Evolutionary conservation across 345 rosid species (phyloP), one percentile per base, ranked within the genome.

Genomic region (Acer campestre): DNA sequence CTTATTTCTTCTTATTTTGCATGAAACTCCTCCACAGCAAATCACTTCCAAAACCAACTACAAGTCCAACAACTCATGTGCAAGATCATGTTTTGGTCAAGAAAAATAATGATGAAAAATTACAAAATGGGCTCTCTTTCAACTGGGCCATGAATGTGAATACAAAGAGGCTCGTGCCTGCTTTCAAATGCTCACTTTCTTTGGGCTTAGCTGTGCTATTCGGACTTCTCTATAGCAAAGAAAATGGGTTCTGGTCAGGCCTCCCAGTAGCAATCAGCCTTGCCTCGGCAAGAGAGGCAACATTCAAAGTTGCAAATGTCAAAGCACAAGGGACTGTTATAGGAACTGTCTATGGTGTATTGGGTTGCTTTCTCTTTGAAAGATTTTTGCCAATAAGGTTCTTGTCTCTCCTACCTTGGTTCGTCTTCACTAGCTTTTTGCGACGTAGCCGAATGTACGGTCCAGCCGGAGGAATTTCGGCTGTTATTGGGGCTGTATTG

Each of bases 241-340:
- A 89, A 4, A 82, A 93, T 67, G 97, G 94, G 7, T 87, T 66
- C 68, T 95, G 99, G 99, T 89, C 99, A 40, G 98, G 91, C 59
- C 86, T 95, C 17, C 89, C 96, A 0, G 90, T 95, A 18, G 97
- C 98, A 2, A 74, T 93, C 79, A 90, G 94, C 78, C 61, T 92
- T 0, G 92, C 92, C 1, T 76, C 90, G 0, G 82, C 86, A 2
- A 88, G 99, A 72, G 96, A 95, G 80, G 89, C 98, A 0, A 91
- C 98, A 65, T 95, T 93, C 76, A 90, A 83, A 80, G 87, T 88
- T 64, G 89, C 98, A 4, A 95, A 95, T 48, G 81, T 90, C 25
- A 95, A 88, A 82, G 94, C 96, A 11, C 99, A 93, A 82, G 99
- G 99, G 73, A 92, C 99, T 17, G 99, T 93, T 18, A 72, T 95